These are phyloP conservation scores for Boletus patriciae DNA, from an alignment of 768 basidiomycete species.

Conservation along the genomic window DNA sequence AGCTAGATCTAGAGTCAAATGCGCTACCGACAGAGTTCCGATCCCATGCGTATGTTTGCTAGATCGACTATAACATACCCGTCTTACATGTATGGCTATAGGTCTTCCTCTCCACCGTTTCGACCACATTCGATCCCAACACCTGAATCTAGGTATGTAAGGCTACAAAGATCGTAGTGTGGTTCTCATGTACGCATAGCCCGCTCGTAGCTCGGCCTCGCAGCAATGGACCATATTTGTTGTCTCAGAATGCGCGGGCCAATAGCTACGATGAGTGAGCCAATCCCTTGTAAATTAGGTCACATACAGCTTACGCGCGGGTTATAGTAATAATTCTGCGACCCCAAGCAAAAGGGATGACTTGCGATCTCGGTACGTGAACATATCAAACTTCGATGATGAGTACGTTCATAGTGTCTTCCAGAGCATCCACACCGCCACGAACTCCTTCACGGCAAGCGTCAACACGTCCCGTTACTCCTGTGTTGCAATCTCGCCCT, in stretches of 20 bases:
- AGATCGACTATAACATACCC: neutral
- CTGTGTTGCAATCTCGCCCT: slow-evolving; percentile 12
- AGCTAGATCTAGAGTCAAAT: slow-evolving; percentile 7
- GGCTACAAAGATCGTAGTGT: neutral
- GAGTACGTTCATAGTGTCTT: neutral
- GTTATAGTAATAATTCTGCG: slow-evolving; percentile 1
- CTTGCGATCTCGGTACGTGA: slow-evolving; percentile 18
- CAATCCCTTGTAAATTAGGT: neutral
- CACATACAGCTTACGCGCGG: slow-evolving; percentile 1
- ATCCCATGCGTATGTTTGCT: slow-evolving; percentile 20
- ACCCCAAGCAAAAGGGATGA: slow-evolving; percentile 1
- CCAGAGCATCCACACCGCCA: slow-evolving; percentile 22
- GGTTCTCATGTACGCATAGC: slow-evolving; percentile 17
- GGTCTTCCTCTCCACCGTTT: slow-evolving; percentile 20
- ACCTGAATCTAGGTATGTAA: slow-evolving; percentile 32
- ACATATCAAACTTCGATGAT: neutral
- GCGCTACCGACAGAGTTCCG: slow-evolving; percentile 27
- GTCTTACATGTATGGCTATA: slow-evolving; percentile 6
- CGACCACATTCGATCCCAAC: slow-evolving; percentile 29
- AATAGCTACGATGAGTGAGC: slow-evolving; percentile 15
- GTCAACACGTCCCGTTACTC: slow-evolving; percentile 17
- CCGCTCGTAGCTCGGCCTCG: slow-evolving; percentile 24
- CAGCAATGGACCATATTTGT: slow-evolving; percentile 17
- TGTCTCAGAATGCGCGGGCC: slow-evolving; percentile 2
- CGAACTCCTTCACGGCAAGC: slow-evolving; percentile 14